These are phyloP conservation scores for Penicillium palitans DNA, from an alignment of 2,329 filamentous ascomycete genomes.

Conservation along the genomic window DNA sequence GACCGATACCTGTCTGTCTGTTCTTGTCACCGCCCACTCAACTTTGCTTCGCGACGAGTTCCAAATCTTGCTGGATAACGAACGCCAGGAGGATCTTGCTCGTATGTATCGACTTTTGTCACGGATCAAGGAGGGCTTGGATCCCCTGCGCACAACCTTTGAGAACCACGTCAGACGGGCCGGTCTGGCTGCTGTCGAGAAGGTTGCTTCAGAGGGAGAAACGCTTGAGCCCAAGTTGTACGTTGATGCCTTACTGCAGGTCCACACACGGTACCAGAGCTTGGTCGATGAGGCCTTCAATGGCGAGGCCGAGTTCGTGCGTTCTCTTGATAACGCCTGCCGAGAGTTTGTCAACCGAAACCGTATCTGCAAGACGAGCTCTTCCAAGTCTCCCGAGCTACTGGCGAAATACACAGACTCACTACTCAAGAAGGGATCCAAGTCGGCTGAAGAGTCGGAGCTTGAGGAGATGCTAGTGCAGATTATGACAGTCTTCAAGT, in stretches of 20 bases:
- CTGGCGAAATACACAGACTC: conserved; percentile 95
- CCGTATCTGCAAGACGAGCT: conserved; percentile 88
- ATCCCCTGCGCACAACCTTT: conserved; percentile 82
- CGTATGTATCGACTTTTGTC: conserved; percentile 93
- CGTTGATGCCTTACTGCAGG: conserved; percentile 89
- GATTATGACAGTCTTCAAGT: conserved; percentile 99
- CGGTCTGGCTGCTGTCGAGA: conserved; percentile 82
- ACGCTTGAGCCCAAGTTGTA: conserved; percentile 95
- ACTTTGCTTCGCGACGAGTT: conserved; percentile 89
- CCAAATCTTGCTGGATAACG: conserved; percentile 87
- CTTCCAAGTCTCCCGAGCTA: conserved; percentile 90
- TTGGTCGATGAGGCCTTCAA: conserved; percentile 91
- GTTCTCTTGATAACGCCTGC: conserved; percentile 94
- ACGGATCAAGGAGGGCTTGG: conserved; percentile 85
- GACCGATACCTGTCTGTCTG: conserved; percentile 84
- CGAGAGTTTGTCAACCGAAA: conserved; percentile 98
- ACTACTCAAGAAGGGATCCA: conserved; percentile 83
- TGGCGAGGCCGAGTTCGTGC: conserved; percentile 94
- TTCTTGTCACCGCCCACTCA: conserved; percentile 86
- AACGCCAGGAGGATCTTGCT: conserved; percentile 91
- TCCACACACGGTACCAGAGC: conserved; percentile 88
- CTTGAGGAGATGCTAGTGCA: conserved; percentile 84
- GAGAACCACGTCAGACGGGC: conserved; percentile 91
- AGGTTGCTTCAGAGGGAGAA: conserved; percentile 84
- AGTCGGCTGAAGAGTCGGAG: conserved; percentile 89